Evolutionary conservation across 805 yeast genomes (phyloP), one percentile per base, ranked within the genome.

Genomic region (Debaryomyces tyrocola): DNA sequence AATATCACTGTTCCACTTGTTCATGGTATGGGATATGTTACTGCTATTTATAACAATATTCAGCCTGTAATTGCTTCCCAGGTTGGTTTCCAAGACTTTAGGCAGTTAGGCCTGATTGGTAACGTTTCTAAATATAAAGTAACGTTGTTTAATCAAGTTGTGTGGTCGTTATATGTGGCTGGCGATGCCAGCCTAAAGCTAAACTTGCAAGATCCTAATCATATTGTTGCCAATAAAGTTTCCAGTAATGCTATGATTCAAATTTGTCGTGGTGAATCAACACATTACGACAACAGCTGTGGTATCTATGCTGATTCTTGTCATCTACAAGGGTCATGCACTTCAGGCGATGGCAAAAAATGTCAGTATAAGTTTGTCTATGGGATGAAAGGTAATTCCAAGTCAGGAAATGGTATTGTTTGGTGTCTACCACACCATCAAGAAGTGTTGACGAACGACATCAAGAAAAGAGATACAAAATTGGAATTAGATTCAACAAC

Each of bases 21-120:
- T 4, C 90, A 85, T 60, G 97, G 97, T 29, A 76, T 77, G 80
- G 96, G 96, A 0, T 82, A 85, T 49, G 77, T 87, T 12, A 85
- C 96, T 14, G 90, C 84, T 18, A 65, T 83, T 48, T 73, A 76
- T 59, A 64, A 66, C 5, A 68, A 71, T 49, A 62, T 82, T 52
- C 71, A 70, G 17, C 87, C 90, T 1, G 62, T 70, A 45, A 53
- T 86, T 20, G 73, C 76, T n/a, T 79, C 87, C 20, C 77, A 74
- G 24, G 85, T 86, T 21, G 96, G 95, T 0, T 70, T 87, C 44
- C 79, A 76, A 49, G 67, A 69, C 15, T 70, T 85, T 45, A 66
- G 69, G 2, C 69, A 64, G 27, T 62, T 55, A 1, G 68, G 71
- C 0, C 52, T 66, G 1, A 62, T 73, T 20, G 65, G 75, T 49